These are phyloP conservation scores for Oryza rufipogon DNA, from an alignment of 176 grass and related monocot species.

Conservation along the genomic window DNA sequence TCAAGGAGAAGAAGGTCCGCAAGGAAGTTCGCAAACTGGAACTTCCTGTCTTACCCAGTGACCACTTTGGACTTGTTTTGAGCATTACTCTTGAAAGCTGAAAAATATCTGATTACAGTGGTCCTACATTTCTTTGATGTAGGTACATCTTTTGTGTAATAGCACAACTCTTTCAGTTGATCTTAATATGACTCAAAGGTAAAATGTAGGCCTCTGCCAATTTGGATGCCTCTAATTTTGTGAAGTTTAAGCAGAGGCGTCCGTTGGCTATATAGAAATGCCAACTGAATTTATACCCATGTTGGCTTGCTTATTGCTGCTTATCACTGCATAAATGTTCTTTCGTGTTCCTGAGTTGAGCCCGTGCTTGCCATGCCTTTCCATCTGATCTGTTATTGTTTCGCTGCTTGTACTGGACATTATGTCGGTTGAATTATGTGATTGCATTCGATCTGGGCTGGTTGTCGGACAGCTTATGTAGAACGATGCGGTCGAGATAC, in stretches of 20 bases:
- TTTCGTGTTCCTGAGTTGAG: no score
- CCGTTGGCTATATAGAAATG: not conserved
- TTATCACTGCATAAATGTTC: not conserved
- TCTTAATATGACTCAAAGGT: not conserved
- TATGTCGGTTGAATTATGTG: no score
- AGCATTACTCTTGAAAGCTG: constrained; percentile 34
- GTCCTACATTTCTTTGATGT: not conserved
- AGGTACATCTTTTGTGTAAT: not conserved
- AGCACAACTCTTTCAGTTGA: not conserved
- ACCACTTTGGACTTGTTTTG: constrained; percentile 83
- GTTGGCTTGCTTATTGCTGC: not conserved
- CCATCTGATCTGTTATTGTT: not conserved
- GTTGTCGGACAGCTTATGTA: no score
- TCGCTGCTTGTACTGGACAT: no score
- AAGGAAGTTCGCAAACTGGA: constrained; percentile 50
- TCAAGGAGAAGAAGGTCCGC: constrained; percentile 70
- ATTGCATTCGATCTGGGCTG: no score
- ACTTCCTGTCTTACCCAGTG: constrained; percentile 76
- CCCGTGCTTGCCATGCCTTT: not conserved
- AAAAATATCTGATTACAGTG: constrained; percentile 1
- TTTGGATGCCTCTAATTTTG: constrained; percentile 9
- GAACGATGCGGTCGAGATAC: no score
- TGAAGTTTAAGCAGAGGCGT: not conserved
- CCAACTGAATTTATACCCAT: not conserved
- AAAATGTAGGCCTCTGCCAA: not conserved